Percentiles rank a stretch among this genome's conserved stretches.
phyloP scores from a whole-genome alignment of 345 rosid species.

The Rubroshorea leprosula region DNA sequence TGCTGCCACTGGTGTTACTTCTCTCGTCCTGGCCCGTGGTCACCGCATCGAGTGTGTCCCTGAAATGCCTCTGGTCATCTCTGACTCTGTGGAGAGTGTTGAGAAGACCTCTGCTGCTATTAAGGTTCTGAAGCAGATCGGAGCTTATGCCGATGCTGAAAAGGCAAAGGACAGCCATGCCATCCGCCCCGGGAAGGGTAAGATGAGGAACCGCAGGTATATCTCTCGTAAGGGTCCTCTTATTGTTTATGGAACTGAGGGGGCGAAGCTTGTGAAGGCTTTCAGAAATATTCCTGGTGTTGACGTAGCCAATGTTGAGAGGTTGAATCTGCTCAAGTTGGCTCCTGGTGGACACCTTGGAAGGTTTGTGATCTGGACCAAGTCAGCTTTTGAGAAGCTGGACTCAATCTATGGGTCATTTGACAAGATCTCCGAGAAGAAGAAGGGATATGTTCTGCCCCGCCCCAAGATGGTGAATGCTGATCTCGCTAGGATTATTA shows the following conservation, averaged over 20 bases:
- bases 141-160: constrained; percentile 75
- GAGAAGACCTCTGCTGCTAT: constrained; percentile 80
- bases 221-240: constrained; percentile 85
- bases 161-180: constrained; percentile 85
- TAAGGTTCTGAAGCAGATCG: constrained; percentile 74
- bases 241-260: constrained; percentile 72
- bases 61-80: constrained; percentile 74
- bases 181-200: constrained; percentile 82
- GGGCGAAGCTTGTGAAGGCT: constrained; percentile 73
- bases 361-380: constrained; percentile 89
- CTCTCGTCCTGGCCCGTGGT: constrained; percentile 91
- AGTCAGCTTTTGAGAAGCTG: constrained; percentile 81
- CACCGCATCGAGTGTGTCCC: constrained; percentile 77
- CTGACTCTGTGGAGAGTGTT: constrained; percentile 61
- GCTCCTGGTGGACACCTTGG: constrained; percentile 99
- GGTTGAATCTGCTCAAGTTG: constrained; percentile 68
- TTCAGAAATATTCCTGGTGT: constrained; percentile 92
- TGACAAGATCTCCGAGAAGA: constrained; percentile 70
- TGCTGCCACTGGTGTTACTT: constrained; percentile 71
- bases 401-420: constrained; percentile 83
- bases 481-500: constrained; percentile 81
- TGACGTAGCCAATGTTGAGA: constrained; percentile 73
- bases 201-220: constrained; percentile 80
- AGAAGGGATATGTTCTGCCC: constrained; percentile 81
- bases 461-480: constrained; percentile 95